phyloP scores from a whole-genome alignment of 2,329 filamentous ascomycete species.

The Talaromyces piceae region DNA sequence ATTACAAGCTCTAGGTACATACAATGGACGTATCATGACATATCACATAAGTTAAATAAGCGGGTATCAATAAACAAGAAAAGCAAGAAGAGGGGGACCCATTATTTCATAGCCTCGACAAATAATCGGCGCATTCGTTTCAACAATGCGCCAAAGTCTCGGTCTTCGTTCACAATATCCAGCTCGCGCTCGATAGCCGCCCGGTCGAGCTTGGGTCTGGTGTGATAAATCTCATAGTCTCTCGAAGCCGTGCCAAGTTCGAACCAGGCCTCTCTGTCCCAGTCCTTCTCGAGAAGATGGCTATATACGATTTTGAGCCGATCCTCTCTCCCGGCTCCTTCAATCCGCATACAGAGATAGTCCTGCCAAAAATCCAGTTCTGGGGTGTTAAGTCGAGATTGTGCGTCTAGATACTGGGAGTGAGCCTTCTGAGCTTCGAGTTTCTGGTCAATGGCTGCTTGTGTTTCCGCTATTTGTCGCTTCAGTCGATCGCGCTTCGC shows the following conservation, averaged over 20 bases:
- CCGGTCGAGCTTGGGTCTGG: constrained; percentile 58
- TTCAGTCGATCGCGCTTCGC: constrained; percentile 49
- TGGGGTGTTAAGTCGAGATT: constrained; percentile 81
- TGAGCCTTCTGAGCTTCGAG: constrained; percentile 40
- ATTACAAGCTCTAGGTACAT: background rate
- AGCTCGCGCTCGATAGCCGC: constrained; percentile 49
- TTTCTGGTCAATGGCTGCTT: constrained; percentile 39
- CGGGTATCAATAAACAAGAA: background rate
- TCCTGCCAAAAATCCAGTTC: constrained; percentile 96
- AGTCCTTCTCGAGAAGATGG: constrained; percentile 77
- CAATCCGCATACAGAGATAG: constrained; percentile 80
- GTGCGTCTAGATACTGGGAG: constrained; percentile 68
- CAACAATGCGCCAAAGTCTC: constrained; percentile 53
- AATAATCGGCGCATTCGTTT: constrained; percentile 58
- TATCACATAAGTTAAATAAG: constrained; percentile 9
- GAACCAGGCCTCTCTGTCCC: constrained; percentile 88
- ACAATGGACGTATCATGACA: constrained; percentile 10
- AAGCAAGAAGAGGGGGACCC: background rate
- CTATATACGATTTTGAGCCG: constrained; percentile 84
- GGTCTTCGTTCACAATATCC: constrained; percentile 51
- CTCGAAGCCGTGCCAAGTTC: constrained; percentile 73
- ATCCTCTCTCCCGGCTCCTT: constrained; percentile 78
- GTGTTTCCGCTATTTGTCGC: constrained; percentile 46
- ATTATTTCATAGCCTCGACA: constrained; percentile 46
- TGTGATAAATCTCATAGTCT: constrained; percentile 78